Conservation (phyloP, 1,284 basidiomycete genomes). For the Apiotrichum gracile region DNA sequence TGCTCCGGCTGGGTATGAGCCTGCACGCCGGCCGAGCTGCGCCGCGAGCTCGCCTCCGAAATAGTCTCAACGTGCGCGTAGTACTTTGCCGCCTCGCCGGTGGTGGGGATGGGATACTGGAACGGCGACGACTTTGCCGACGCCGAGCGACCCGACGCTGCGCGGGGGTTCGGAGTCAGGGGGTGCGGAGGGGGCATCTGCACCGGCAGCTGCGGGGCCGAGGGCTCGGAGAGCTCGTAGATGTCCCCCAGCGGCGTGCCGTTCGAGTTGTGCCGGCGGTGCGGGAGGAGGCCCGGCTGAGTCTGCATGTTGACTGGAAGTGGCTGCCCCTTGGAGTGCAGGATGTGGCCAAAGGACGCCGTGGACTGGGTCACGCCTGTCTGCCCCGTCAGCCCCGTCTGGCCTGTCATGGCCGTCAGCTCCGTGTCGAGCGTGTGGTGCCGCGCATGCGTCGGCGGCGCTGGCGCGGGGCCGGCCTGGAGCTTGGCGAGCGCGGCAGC, state of each 20-base stretch:
- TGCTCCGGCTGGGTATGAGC: neutral
- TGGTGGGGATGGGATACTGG: neutral
- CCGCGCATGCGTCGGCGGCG: neutral
- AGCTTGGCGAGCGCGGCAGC: neutral
- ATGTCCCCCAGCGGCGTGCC: neutral
- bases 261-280: neutral
- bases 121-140: no score
- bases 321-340: slow-evolving; percentile 31
- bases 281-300: neutral
- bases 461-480: neutral
- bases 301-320: slow-evolving; percentile 18
- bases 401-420: no score
- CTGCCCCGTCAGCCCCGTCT: no score
- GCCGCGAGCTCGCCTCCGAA: slow-evolving; percentile 30
- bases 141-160: no score
- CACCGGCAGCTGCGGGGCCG: neutral
- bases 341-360: slow-evolving; percentile 43
- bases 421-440: slow-evolving; percentile 2
- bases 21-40: neutral
- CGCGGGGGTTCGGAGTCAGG: slow-evolving; percentile 4
- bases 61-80: slow-evolving; percentile 42
- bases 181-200: neutral
- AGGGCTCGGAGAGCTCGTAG: neutral
- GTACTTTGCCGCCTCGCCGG: neutral
- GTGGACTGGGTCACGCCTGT: slow-evolving; percentile 12